Evolutionary conservation across 371 early-diverging fungal genomes (phyloP), one percentile per base, ranked within the genome.

Genomic region (Syncephalastrum monosporum): DNA sequence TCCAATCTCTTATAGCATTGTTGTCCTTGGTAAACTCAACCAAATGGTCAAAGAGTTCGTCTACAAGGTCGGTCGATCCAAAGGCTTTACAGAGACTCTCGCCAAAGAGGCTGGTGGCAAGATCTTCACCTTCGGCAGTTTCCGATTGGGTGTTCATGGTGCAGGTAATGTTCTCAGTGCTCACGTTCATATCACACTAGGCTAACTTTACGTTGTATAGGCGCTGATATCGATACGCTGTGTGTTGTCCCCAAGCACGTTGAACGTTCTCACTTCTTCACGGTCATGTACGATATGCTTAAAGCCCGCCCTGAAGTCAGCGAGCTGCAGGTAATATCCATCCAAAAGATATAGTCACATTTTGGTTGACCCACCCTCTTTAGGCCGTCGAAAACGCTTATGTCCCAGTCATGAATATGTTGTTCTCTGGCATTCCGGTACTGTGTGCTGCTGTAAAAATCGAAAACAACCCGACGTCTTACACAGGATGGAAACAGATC

Each of bases 41-140:
- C 71, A 75, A 55, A 69, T 96, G 49, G 92, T 95, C 53, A 93
- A 95, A 65, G 90, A 93, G 47, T 96, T 98, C 76, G 96, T 98
- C 6, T 87, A 89, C 50, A 65, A 70, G 24, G 88, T 88, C 8
- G 82, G 85, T 45, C 73, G 69, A 58, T 64, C 85, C 29, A 84
- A 88, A 53, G 82, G 83, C 15, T 77, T 92, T 27, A 85, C 93
- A 15, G 95, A 92, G 61, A 73, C 86, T 12, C 64, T 92, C 23
- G 96, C 96, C 3, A 83, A 75, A 53, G 89, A 92, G 55, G 93
- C 91, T 43, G 97, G 97, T 44, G 99, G 99, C 41, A 97, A 97
- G 75, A 99, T 99, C 43, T 99, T 94, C 69, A 98, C 99, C 0
- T 99, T 95, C 79, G 99, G 99, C 10, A 98, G 98, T 52, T 99